Evolutionary conservation across 2,329 filamentous ascomycete species (phyloP).

Genomic region (Ceratocystis variospora): DNA sequence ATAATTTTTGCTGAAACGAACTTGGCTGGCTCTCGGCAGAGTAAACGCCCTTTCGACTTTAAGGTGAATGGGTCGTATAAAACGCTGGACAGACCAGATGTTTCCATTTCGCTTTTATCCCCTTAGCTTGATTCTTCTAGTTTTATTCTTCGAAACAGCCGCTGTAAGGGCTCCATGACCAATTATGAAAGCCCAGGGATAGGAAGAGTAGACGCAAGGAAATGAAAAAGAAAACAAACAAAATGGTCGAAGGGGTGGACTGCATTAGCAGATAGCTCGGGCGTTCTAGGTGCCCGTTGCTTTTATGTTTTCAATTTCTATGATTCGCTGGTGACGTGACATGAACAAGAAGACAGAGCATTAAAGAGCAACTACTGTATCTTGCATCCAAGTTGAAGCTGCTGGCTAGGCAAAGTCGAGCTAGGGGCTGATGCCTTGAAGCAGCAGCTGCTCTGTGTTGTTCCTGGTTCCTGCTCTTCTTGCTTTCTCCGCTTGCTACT

Average conservation of each 20-base stretch:
- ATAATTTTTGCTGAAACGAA: no score
- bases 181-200: not conserved
- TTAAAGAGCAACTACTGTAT: not conserved
- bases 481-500: slow-evolving; percentile 9
- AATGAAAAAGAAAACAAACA: not conserved
- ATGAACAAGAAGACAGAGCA: not conserved
- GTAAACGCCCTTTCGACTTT: not conserved
- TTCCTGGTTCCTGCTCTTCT: not conserved
- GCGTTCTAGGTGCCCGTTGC: not conserved
- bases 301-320: not conserved
- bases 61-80: not conserved
- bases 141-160: not conserved
- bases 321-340: not conserved
- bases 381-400: not conserved
- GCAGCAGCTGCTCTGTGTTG: not conserved
- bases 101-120: no score
- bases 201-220: not conserved
- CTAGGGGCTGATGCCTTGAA: not conserved
- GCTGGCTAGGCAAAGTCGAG: not conserved
- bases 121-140: slow-evolving; percentile 3
- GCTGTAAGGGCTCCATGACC: not conserved
- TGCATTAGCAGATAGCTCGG: not conserved
- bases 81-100: not conserved
- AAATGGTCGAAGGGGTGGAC: not conserved
- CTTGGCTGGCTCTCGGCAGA: not conserved